phyloP scores from a whole-genome alignment of 73 alveolate species.

The Symbiodinium natans region DNA sequence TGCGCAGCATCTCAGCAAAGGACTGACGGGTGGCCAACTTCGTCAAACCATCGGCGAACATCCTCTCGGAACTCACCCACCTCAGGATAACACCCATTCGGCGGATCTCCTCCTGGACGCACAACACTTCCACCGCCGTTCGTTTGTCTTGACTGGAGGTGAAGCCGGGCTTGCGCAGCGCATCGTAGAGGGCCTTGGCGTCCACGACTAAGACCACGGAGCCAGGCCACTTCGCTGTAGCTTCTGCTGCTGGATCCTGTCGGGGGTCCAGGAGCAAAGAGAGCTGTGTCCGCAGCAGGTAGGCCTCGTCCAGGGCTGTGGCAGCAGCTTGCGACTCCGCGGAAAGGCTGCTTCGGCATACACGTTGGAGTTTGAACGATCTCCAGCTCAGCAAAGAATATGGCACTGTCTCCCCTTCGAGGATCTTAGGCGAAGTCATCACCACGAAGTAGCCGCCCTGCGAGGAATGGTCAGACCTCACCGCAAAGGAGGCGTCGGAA shows the following conservation, averaged over 20 bases:
- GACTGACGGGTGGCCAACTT: background rate
- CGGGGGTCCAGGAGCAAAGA: background rate
- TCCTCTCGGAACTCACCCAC: background rate
- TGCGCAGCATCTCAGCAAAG: background rate
- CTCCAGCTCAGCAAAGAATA: background rate
- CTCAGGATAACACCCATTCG: background rate
- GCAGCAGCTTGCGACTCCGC: background rate
- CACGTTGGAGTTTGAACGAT: background rate
- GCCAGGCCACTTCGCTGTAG: background rate
- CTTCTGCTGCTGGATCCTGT: background rate
- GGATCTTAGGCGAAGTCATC: background rate
- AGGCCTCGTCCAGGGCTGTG: conserved; percentile 1
- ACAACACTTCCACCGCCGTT: background rate
- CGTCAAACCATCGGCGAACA: background rate
- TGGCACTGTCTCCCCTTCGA: background rate
- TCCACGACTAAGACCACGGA: background rate
- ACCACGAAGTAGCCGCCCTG: conserved; percentile 8
- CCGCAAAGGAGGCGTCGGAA: background rate
- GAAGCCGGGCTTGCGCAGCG: background rate
- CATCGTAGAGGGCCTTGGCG: conserved; percentile 19
- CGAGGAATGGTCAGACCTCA: background rate
- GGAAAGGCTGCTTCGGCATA: background rate
- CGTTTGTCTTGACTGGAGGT: background rate
- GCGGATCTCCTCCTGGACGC: background rate
- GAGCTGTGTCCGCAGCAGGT: too few species aligned